Conservation (phyloP, 2,329 filamentous ascomycete genomes). For the Verticillium dahliae region DNA sequence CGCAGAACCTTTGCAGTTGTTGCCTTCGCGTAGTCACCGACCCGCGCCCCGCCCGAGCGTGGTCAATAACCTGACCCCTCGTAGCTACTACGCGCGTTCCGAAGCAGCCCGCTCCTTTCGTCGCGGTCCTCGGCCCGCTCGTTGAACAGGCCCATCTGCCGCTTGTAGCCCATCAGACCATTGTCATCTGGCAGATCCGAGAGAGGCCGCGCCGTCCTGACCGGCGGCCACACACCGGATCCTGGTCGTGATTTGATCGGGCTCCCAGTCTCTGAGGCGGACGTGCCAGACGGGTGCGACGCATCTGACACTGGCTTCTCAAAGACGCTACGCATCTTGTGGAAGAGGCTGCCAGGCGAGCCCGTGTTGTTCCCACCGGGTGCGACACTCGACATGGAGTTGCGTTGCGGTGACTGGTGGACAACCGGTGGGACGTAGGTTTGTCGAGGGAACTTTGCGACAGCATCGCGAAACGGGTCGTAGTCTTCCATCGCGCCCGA, state of each 20-base stretch:
- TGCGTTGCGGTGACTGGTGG: slow-evolving; percentile 3
- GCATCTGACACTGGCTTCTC: slow-evolving; percentile 15
- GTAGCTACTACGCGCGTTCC: slow-evolving; percentile 8
- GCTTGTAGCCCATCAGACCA: slow-evolving; percentile 2
- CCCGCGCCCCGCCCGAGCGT: slow-evolving; percentile 24
- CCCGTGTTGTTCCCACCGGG: slow-evolving; percentile 6
- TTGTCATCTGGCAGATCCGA: slow-evolving; percentile 12
- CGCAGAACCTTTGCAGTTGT: neutral
- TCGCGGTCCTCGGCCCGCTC: slow-evolving; percentile 13
- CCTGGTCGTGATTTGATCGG: slow-evolving; percentile 16
- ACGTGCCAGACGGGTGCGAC: neutral
- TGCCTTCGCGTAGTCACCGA: neutral
- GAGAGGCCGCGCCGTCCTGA: slow-evolving; percentile 2
- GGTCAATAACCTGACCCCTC: slow-evolving; percentile 23
- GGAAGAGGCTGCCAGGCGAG: slow-evolving; percentile 25
- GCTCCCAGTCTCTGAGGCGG: slow-evolving; percentile 5
- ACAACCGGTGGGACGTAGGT: slow-evolving; percentile 1
- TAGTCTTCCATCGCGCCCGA: slow-evolving; percentile 17
- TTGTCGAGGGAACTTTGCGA: slow-evolving; percentile 1
- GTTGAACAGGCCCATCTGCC: slow-evolving; percentile 10
- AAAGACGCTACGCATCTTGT: slow-evolving; percentile 33
- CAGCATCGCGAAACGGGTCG: slow-evolving; percentile 17
- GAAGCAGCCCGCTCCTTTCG: slow-evolving; percentile 24
- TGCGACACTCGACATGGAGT: slow-evolving; percentile 1
- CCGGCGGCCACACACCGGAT: slow-evolving; percentile 15